Base-by-base conservation (phyloP, 2,329 filamentous ascomycete species). In the Harringtonia aguacate region DNA sequence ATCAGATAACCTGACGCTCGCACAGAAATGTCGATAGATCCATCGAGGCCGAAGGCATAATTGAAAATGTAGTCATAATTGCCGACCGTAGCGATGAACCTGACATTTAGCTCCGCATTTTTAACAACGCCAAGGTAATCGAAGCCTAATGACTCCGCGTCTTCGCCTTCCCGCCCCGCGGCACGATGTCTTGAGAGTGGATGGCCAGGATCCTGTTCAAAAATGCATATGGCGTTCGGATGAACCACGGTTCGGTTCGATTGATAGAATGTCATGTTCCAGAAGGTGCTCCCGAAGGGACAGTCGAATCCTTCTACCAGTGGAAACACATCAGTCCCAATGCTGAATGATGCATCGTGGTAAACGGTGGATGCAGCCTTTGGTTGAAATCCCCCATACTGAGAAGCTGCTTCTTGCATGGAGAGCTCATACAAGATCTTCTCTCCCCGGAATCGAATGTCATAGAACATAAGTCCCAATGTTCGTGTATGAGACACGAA, bases 321-420 rank as follows among this genome's bases (percentile, higher is more conserved):
- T 2, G 57, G 57, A 13, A 59, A 61, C 4, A 61, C 47, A 37
- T 60, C 50, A 1, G 57, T 56, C 1, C 65, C 63, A 22, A 68
- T 50, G 40, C 55, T 55, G 50, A 57, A 66, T 43, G 59, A 57
- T 0, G 61, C 61, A 43, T 68, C 68, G 43, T 69, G 66, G 46
- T 64, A 69, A 24, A 64, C 55, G 1, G 62, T 66, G n/a, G 57
- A 56, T 6, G 62, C 61, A 3, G 61, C 54, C 51, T 54, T 68
- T 67, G 10, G 69, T 43, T 68, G 59, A 48, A 63, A 61, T 0
- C 68, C 68, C 4, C 67, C 70, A 48, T 75, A 75, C 45, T 74
- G 70, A 4, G 71, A 67, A 22, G 71, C 58, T 0, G 70, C 71
- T 53, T 75, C 71, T 51, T 75, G 69, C 40, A 74, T 57, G 9